Evolutionary conservation across 2,329 filamentous ascomycete genomes (phyloP).

Genomic region (Hypoxylon sp.): DNA sequence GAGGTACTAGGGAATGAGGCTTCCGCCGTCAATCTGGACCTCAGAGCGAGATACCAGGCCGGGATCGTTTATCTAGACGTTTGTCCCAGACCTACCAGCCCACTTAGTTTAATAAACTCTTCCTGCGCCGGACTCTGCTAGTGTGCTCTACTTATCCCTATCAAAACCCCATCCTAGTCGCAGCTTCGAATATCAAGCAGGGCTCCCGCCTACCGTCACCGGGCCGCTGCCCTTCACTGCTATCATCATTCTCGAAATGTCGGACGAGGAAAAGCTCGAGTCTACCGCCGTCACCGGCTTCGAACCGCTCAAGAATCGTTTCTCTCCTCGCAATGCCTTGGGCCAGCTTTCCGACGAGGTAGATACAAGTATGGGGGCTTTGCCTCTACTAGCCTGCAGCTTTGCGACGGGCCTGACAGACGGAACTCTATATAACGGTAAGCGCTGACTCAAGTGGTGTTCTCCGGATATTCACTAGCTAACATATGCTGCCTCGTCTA

Average conservation of each 20-base stretch:
- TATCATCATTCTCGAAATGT: conserved; percentile 25
- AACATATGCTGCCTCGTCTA: conserved; percentile 4
- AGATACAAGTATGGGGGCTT: conserved; percentile 33
- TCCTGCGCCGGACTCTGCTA: not conserved
- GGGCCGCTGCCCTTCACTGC: not conserved
- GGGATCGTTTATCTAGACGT: not conserved
- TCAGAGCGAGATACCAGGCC: not conserved
- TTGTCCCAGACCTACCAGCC: not conserved
- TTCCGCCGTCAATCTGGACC: not conserved
- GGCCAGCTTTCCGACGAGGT: conserved; percentile 40
- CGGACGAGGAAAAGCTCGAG: conserved; percentile 44
- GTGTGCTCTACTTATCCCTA: not conserved
- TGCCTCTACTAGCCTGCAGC: conserved; percentile 45
- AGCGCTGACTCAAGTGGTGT: not conserved
- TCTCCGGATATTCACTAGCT: not conserved
- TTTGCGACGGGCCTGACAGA: conserved; percentile 48
- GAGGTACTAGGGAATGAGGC: conserved; percentile 16
- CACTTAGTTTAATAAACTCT: not conserved
- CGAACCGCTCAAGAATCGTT: not conserved
- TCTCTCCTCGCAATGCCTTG: conserved; percentile 15
- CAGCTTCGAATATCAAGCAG: conserved; percentile 9
- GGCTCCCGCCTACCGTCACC: not conserved
- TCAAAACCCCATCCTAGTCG: not conserved
- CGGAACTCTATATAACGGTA: conserved; percentile 48
- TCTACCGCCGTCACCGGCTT: conserved; percentile 5